These are phyloP conservation scores for Leishmania tarentolae DNA, from an alignment of 208 protist genomes.

Conservation along the genomic window DNA sequence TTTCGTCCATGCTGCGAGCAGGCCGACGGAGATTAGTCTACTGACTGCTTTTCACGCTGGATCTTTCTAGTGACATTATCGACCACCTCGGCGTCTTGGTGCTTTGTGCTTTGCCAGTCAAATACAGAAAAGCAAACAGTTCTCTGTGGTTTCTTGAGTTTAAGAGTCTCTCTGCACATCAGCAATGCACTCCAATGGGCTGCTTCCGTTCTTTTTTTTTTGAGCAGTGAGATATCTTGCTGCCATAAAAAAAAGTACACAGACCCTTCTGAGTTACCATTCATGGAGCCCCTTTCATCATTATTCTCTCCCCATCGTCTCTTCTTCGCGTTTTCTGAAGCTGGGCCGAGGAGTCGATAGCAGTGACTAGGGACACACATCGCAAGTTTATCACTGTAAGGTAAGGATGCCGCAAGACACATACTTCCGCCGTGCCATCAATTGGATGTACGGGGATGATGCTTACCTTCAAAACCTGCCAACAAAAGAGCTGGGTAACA, in stretches of 20 bases:
- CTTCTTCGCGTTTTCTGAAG: conserved; percentile 1
- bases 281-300: background rate
- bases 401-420: conserved; percentile 55
- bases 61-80: conserved; percentile 4
- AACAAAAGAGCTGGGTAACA: conserved; percentile 64
- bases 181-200: background rate
- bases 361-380: conserved; percentile 1
- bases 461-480: conserved; percentile 72
- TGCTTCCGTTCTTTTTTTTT: background rate
- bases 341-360: background rate
- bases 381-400: background rate
- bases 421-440: conserved; percentile 80
- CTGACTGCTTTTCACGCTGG: conserved; percentile 11
- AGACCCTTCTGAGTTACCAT: background rate
- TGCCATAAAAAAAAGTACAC: background rate
- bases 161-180: background rate
- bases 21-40: conserved; percentile 20
- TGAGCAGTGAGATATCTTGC: background rate
- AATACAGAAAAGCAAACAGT: background rate
- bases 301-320: background rate
- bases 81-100: background rate
- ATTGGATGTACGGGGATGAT: conserved; percentile 88
- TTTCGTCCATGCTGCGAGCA: conserved; percentile 32
- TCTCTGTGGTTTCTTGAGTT: background rate
- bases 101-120: background rate